Evolutionary conservation across 129 eudicot genomes (phyloP), one percentile per base, ranked within the genome.

Genomic region (Helichrysum umbraculigerum): DNA sequence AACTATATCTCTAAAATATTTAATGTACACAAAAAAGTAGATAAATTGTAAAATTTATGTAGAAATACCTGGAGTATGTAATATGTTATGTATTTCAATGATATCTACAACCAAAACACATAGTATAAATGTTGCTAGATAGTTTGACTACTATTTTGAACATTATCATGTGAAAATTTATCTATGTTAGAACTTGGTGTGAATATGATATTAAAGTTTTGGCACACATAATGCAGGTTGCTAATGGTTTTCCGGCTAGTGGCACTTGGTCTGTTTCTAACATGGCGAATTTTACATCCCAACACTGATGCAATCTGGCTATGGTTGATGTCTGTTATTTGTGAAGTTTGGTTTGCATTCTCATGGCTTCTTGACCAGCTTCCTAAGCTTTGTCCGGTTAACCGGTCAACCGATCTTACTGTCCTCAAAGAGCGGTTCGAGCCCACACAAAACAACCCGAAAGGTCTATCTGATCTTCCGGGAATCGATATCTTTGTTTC

Each of bases 331-430:
- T 95, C 99, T 5, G 96, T 95, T 1, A 80, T 92, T 21, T 95
- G 99, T 69, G 97, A 95, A 42, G 80, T 95, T 5, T 95, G 99
- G 99, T 95, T 95, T 66, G 99, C 99, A 0, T 50, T 95, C 28
- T 95, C 99, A 0, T 95, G 99, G 99, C 47, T 95, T 32, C 89
- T 95, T 34, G 99, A 95, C 75, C 99, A 95, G 81, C 96, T 95
- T 1, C 99, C 99, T 7, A 95, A 95, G 76, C 85, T 95, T 75
- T 91, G 99, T 68, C 99, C 99, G 0, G 96, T 95, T 10, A 95
- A 80, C 64, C 81, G 99, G 54, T 85, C 88, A 25, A 88, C 97
- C 1, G 97, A 95, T 61, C 94, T 95, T 57, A 58, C 97, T 5
- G 99, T 95, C 42, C 82, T 95, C 16, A 89, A 85, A 77, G 97